Base-by-base conservation (phyloP, 129 eudicot species). In the Oenanthe sinensis region DNA sequence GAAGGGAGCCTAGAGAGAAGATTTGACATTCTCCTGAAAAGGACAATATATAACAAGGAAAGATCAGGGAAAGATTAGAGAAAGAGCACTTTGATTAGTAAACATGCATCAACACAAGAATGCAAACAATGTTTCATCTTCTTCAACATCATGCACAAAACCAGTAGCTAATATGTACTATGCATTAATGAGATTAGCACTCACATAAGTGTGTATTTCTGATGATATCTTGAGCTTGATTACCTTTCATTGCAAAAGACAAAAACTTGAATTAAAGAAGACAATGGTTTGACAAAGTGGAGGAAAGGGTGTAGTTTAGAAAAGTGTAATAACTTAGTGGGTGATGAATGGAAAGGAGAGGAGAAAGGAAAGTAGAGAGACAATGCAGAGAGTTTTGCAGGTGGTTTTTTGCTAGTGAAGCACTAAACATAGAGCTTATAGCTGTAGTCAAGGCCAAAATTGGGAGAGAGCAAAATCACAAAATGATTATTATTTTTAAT, bases 391-490 rank as follows among this genome's bases (percentile, higher is more conserved):
- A 39, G 81, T 81, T 88, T 84, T 86, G 90, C 78, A 86, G 87
- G 89, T 78, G 86, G 33, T 13, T 81, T 88, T 83, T 86, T 72
- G 78, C 80, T 78, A 83, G 85, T 85, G 90, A 80, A 77, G 81
- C 75, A 81, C 84, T 86, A 80, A 88, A 79, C 88, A 88, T 74
- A 39, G 90, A 84, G 93, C 79, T 91, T 91, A 89, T 87, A 85
- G 84, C 62, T 79, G 89, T 78, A 79, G 83, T 75, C 87, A 82
- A 86, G 83, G 78, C 80, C 80, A 43, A 67, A 67, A 67, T 67
- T 12, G 72, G 42, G 72, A 67, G 71, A 65, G 0, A 30, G 22
- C 42, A 30, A 10, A 67, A 33, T 13, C 15, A 67, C 42, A 67
- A 30, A 24, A 67, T 13, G 24, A 33, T 39, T 39, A 30, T 70